Evolutionary conservation across 1,284 basidiomycete genomes (phyloP).

Genomic region (Cutaneotrichosporon spelunceum): DNA sequence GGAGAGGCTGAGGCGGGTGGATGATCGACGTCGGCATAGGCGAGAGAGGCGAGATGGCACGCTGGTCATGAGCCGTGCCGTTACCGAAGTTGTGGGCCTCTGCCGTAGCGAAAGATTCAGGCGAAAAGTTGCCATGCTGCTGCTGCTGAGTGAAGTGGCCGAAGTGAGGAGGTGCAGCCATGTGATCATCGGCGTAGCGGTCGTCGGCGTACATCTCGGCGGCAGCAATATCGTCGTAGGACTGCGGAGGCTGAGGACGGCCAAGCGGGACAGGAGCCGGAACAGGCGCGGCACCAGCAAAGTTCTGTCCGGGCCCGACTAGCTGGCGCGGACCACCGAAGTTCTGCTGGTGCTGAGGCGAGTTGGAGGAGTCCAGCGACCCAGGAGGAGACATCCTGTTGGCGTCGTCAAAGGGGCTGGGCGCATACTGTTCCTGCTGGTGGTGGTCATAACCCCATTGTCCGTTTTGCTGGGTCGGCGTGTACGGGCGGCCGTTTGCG

Average conservation of each 20-base stretch:
- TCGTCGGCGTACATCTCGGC: conserved; percentile 34
- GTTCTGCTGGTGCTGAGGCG: conserved; percentile 14
- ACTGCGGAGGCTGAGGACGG: conserved; percentile 36
- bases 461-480: conserved; percentile 10
- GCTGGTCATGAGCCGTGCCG: background rate
- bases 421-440: conserved; percentile 7
- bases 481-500: conserved; percentile 36
- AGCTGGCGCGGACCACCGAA: conserved; percentile 33
- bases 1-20: conserved; percentile 20
- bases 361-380: conserved; percentile 4
- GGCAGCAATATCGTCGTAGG: conserved; percentile 35
- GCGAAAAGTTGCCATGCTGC: background rate
- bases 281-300: conserved; percentile 10
- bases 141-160: conserved; percentile 1
- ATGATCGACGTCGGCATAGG: conserved; percentile 6
- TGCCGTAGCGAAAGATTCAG: conserved; percentile 6
- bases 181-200: conserved; percentile 25
- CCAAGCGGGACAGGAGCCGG: conserved; percentile 42
- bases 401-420: conserved; percentile 18
- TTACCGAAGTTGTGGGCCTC: background rate
- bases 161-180: background rate
- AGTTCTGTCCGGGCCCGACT: conserved; percentile 31
- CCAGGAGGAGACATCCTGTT: background rate
- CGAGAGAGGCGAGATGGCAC: background rate
- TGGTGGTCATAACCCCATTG: background rate